Conservation (phyloP, 2,329 filamentous ascomycete species). For the Cordyceps pruinosa region DNA sequence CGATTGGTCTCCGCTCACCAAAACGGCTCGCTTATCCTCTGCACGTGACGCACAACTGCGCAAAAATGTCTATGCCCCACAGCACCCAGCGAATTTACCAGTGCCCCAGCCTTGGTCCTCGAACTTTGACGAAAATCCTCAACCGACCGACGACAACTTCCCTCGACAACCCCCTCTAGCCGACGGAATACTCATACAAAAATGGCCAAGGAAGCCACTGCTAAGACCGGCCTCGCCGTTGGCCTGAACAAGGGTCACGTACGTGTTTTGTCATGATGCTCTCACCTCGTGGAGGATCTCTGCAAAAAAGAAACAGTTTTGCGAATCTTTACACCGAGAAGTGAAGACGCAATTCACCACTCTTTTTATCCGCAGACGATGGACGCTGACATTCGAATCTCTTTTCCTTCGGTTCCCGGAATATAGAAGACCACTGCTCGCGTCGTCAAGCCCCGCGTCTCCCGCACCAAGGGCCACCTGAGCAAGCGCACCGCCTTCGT, state of each 20-base stretch:
- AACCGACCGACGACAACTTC: slow-evolving; percentile 23
- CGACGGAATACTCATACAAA: slow-evolving; percentile 21
- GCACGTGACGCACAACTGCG: slow-evolving; percentile 24
- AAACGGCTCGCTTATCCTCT: slow-evolving; percentile 17
- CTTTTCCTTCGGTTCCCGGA: slow-evolving; percentile 26
- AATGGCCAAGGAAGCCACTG: slow-evolving; percentile 56
- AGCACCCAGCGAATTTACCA: slow-evolving; percentile 8
- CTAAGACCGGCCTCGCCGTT: slow-evolving; percentile 52
- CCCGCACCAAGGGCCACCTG: slow-evolving; percentile 87
- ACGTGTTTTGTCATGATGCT: slow-evolving; percentile 43
- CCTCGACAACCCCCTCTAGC: slow-evolving; percentile 19
- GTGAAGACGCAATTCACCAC: slow-evolving; percentile 10
- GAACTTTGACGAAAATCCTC: slow-evolving; percentile 20
- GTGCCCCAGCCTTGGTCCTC: background rate
- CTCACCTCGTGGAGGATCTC: slow-evolving; percentile 72
- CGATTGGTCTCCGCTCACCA: background rate
- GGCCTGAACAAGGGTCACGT: slow-evolving; percentile 60
- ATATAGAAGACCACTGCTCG: slow-evolving; percentile 75
- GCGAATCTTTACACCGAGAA: slow-evolving; percentile 21
- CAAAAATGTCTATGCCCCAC: slow-evolving; percentile 12
- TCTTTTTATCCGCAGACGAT: slow-evolving; percentile 52
- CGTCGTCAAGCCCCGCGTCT: slow-evolving; percentile 70
- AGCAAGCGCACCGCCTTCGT: slow-evolving; percentile 97
- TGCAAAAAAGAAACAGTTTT: slow-evolving; percentile 29
- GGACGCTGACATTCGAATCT: slow-evolving; percentile 53